Base-by-base conservation (phyloP, 257 asterid species). In the Forsythia suspensa region DNA sequence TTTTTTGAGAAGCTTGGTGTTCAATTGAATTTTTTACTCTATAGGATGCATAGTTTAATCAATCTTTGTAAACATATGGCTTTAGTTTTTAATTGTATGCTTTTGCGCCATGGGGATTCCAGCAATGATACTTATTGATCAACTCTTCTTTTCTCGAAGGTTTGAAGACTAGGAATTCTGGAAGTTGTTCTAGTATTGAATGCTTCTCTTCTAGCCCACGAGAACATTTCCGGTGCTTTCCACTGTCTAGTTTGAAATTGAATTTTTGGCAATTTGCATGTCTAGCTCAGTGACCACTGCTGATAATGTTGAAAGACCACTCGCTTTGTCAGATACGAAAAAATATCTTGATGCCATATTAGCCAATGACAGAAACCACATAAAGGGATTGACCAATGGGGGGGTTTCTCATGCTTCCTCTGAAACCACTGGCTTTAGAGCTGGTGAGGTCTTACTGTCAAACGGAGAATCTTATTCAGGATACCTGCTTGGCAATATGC, bases 261-360 rank as follows among this genome's bases (percentile, higher is more conserved):
- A 88, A 73, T 29, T 84, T 76, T 76, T 51, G 80, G 85, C 87
- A 81, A 86, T 93, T 76, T 93, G 99, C 96, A 95, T 95, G 99
- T 90, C 99, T 93, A 92, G 90, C 81, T 88, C 85, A 75, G 92
- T 24, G 24, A 24, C 24, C 24, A 24, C 24, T 24, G 24, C 0
- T 24, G 24, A 24, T 24, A 24, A 24, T 24, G 24, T 24, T 24
- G 24, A 29, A 29, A 29, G 34, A 29, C 34, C 34, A 29, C 34
- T 29, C 1, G 34, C 34, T 29, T 29, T 29, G 80, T 83, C 96
- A 9, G 86, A 82, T 59, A 86, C 94, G 86, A 85, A 91, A 52
- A 85, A 70, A 75, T 93, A 97, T 65, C 84, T 90, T n/a, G 92
- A 83, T 79, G 77, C 85, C 36, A 29, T 8, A 42, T 8, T 42